Evolutionary conservation across 2,329 filamentous ascomycete genomes (phyloP).

Genomic region (Paecilomyces dactylethromorphus): DNA sequence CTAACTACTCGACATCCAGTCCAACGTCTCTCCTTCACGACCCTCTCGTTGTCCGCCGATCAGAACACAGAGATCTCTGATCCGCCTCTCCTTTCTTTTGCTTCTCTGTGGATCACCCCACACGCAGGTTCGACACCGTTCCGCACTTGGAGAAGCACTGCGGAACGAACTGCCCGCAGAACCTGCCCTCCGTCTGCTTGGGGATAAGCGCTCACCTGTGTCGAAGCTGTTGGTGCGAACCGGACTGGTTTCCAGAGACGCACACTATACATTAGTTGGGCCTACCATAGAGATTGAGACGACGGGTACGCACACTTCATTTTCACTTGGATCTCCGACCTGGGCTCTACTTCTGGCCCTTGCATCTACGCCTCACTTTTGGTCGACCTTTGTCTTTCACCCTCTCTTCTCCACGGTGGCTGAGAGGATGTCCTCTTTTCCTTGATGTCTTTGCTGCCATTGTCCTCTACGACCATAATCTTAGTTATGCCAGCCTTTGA

Average conservation of each 20-base stretch:
- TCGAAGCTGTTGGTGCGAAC: neutral
- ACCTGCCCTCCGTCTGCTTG: neutral
- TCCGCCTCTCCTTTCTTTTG: neutral
- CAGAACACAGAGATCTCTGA: neutral
- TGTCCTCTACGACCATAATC: neutral
- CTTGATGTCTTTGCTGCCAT: neutral
- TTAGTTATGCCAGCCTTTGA: neutral
- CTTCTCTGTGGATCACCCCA: neutral
- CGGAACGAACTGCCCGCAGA: neutral
- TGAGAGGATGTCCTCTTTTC: neutral
- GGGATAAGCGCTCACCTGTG: neutral
- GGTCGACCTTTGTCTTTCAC: neutral
- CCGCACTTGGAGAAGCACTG: neutral
- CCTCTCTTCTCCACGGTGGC: neutral
- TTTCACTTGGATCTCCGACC: neutral
- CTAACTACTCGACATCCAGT: neutral
- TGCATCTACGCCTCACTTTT: conserved; percentile 2
- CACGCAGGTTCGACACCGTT: neutral
- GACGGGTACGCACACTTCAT: neutral
- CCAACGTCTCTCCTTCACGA: neutral
- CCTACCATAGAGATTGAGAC: neutral
- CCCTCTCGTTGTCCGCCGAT: neutral
- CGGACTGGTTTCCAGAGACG: neutral
- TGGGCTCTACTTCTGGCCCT: neutral
- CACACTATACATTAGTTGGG: neutral